Evolutionary conservation across 2,329 filamentous ascomycete species (phyloP), one percentile per base, ranked within the genome.

Genomic region (Leptographium wingfieldii): DNA sequence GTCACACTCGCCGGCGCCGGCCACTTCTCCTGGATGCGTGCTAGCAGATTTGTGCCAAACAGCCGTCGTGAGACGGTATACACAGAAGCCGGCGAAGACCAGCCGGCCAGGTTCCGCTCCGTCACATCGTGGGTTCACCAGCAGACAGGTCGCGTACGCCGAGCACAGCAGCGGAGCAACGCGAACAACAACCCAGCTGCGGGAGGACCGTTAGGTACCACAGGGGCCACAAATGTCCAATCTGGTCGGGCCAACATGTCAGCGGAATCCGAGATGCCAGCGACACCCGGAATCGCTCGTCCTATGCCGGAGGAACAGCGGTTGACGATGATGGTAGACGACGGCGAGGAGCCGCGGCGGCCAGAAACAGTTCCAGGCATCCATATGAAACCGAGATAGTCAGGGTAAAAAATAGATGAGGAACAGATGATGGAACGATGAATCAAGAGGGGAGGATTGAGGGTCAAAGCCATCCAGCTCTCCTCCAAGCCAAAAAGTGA

Each of bases 121-220:
- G 74, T 87, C 60, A 77, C 74, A 60, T 84, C 81, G 35, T 87
- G 84, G 84, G 83, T 87, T 2, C 78, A 78, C 64, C 82, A 87
- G 67, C 84, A 87, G 69, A 78, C 78, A 10, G 78, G 77, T 2
- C 76, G 81, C 3, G 68, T 83, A 35, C 76, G 76, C 65, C 73
- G 77, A 31, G 76, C 75, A 2, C 72, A 76, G 65, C 73, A 74
- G 60, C 73, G 72, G 67, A 68, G 27, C 59, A 55, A 46, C 3
- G 29, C 49, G 4, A 53, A 5, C 22, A 58, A 52, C 22, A 31
- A 33, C 9, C 9, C 33, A 6, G 16, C 35, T 19, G 40, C 19
- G 1, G 27, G 11, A 29, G 12, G 11, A 7, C 5, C 46, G 11
- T 22, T n/a, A n/a, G 16, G 56, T 19, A 52, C 19, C 12, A 29